phyloP scores from a whole-genome alignment of 306 rosid genomes.

The Vachellia pachyceras region DNA sequence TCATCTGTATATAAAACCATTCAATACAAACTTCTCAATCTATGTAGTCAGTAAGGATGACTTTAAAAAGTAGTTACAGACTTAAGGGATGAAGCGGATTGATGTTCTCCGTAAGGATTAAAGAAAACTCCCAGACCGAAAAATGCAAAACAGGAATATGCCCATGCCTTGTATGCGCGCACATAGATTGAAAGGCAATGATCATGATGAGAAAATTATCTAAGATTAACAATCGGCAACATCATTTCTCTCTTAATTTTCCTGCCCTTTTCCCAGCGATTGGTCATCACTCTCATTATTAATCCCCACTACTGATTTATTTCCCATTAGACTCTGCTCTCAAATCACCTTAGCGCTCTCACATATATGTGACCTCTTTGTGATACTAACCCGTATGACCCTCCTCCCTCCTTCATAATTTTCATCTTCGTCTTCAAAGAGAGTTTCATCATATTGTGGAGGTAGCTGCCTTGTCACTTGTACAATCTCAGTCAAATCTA shows the following conservation, averaged over 20 bases:
- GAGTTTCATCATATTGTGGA: conserved; percentile 2
- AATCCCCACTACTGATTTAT: conserved; percentile 2
- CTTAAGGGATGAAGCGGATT: too few relatives aligned
- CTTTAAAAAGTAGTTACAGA: too few relatives aligned
- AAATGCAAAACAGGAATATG: too few relatives aligned
- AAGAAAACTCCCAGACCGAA: too few relatives aligned
- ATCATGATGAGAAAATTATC: conserved; percentile 48
- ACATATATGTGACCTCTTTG: not conserved
- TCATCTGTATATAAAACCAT: too few relatives aligned
- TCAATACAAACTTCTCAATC: too few relatives aligned
- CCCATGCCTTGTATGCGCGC: too few relatives aligned
- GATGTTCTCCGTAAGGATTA: too few relatives aligned
- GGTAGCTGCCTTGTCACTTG: conserved; percentile 35
- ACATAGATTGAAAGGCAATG: conserved; percentile 43
- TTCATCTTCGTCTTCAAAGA: conserved; percentile 5
- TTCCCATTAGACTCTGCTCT: conserved; percentile 32
- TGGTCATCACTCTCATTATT: conserved; percentile 39
- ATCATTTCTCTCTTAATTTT: conserved; percentile 29
- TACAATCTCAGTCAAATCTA: conserved; percentile 27
- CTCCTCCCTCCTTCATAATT: too few relatives aligned
- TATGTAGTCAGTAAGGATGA: too few relatives aligned
- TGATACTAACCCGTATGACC: too few relatives aligned
- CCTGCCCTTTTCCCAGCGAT: not conserved
- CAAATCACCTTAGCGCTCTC: conserved; percentile 37
- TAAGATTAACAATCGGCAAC: conserved; percentile 29